These are phyloP conservation scores for Phoenix roebelenii DNA, from an alignment of 176 grass and related monocot genomes.

Conservation along the genomic window DNA sequence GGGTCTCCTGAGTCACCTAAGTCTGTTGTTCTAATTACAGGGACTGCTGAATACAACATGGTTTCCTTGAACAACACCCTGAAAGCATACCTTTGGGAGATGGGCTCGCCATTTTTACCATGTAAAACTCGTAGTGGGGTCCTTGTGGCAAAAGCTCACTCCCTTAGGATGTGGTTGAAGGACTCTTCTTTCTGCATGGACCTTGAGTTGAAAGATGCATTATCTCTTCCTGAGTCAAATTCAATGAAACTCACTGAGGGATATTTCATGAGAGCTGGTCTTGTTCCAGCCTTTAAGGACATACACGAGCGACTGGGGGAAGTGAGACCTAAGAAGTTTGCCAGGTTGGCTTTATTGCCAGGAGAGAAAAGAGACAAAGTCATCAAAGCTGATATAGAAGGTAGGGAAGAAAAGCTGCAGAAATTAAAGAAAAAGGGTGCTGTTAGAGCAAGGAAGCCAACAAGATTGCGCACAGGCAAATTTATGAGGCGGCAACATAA, in stretches of 20 bases:
- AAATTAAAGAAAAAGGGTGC: slow-evolving; percentile 47
- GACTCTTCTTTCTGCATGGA: slow-evolving; percentile 92
- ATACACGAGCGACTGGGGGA: slow-evolving; percentile 77
- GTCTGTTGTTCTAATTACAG: slow-evolving; percentile 83
- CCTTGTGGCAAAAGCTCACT: slow-evolving; percentile 68
- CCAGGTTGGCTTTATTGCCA: slow-evolving; percentile 71
- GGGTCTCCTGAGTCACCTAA: slow-evolving; percentile 87
- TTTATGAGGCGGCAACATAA: slow-evolving; percentile 54
- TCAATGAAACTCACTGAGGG: slow-evolving; percentile 82
- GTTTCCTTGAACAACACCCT: slow-evolving; percentile 79
- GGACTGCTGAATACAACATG: slow-evolving; percentile 85
- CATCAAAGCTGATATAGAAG: slow-evolving; percentile 70
- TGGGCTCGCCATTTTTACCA: slow-evolving; percentile 76
- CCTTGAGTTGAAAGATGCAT: slow-evolving; percentile 73
- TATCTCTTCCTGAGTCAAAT: slow-evolving; percentile 60
- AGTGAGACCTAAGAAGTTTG: slow-evolving; percentile 90
- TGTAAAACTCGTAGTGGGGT: slow-evolving; percentile 60
- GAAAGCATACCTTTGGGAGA: slow-evolving; percentile 78
- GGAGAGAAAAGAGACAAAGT: slow-evolving; percentile 64
- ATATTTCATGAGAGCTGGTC: slow-evolving; percentile 88
- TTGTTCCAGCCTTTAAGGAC: slow-evolving; percentile 69
- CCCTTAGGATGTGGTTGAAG: slow-evolving; percentile 93
- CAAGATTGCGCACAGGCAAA: slow-evolving; percentile 30
- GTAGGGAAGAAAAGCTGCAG: slow-evolving; percentile 72
- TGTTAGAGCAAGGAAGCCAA: slow-evolving; percentile 34